Evolutionary conservation across 2,329 filamentous ascomycete species (phyloP), one percentile per base, ranked within the genome.

Genomic region (Claviceps paspali): DNA sequence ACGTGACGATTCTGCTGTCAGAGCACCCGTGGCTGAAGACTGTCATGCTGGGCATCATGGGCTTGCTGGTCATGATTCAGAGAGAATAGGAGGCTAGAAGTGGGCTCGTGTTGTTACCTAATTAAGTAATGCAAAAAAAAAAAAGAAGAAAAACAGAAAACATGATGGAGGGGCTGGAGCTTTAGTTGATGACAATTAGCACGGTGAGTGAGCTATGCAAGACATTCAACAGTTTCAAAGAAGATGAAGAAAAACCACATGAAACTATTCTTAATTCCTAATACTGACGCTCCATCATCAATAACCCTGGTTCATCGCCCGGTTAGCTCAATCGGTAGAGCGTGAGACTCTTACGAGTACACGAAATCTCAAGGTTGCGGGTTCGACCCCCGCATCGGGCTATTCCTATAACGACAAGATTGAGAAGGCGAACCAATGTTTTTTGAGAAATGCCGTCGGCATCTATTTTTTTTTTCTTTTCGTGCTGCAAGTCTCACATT

Each of bases 1-100:
- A 96, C 54, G 87, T 96, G 32, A 98, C 91, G 2, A 98, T 98
- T 49, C 67, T 96, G 59, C 67, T 98, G 44, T 91, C 83, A 44
- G 91, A 98, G 58, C 79, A 98, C 55, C 91, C 91, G 5, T 96
- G 88, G 88, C 59, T 96, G 49, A 98, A 98, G 73, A 92, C 84
- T 30, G 88, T 79, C 19, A 83, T 96, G 78, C 60, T 98, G 52
- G 88, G 84, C 2, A 71, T 95, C 35, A 98, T 98, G 91, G 91
- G 88, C 2, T 57, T 95, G 50, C 76, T 93, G 63, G 91, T 95
- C 19, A 79, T 98, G 33, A 57, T 98, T 49, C 91, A 98, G 58
- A 67, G 87, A 52, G 91, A 98, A 65, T 95, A 35, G 18, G 29
- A 19, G 5, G 7, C 3, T 10, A 23, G n/a, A 22, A 12, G 7